Base-by-base conservation (phyloP, 2,329 filamentous ascomycete genomes). In the Thermochaetoides dissita region DNA sequence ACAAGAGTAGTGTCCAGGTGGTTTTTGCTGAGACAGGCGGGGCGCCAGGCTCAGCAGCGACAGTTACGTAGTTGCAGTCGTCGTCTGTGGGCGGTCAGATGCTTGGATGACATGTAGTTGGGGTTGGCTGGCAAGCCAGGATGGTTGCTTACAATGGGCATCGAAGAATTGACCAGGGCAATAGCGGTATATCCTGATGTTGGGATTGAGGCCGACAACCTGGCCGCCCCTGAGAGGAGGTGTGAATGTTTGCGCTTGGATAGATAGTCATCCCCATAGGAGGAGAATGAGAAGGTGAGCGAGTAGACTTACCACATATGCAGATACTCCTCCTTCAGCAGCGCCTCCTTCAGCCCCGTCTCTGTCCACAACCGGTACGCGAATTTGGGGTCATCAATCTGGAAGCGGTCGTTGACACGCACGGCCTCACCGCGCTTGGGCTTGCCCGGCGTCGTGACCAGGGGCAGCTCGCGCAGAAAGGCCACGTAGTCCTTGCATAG, bases 1-100 rank as follows among this genome's bases (percentile, higher is more conserved):
- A 96, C 32, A 95, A 72, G 0, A 95, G 69, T 6, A 94, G 66
- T 0, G 89, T 95, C 87, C 88, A 95, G 0, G 87, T 95, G 6
- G 89, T 95, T 53, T 72, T 79, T 12, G 72, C 79, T 17, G 66
- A 65, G 8, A 62, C 62, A 3, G 10, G 61, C n/a, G 59, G 50
- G 8, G 36, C 48, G 7, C 57, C 58, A 29, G 59, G 56, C 8
- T 51, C 55, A 30, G 68, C 62, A 2, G 67, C 66, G 36, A 91
- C 64, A 1, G 64, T 70, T 28, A 95, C 61, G 42, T 73, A 69
- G 57, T 94, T 94, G 40, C 76, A 84, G 55, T 95, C 88, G 60
- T 96, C 89, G 55, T 94, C 85, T 91, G 54, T 36, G 10, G 8
- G 8, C 40, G 3, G 8, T 29, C 12, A 32, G n/a, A 8, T 12